Percentiles rank a stretch among this genome's conserved stretches.
Conservation (phyloP, 192 early-diverging fungal genomes). For the Umbelopsis sp. region DNA sequence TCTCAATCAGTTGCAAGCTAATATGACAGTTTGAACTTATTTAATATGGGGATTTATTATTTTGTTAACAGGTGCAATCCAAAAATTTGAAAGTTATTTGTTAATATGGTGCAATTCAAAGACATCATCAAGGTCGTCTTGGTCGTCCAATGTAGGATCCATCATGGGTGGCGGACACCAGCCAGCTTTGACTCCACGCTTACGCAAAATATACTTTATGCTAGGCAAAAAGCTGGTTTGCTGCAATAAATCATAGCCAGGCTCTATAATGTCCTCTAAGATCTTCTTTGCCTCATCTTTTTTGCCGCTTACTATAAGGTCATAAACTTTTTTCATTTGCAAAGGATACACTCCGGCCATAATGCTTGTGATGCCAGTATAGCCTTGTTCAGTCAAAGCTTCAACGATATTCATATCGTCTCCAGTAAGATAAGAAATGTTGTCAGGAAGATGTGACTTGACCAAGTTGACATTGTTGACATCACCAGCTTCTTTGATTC, state of each 20-base stretch:
- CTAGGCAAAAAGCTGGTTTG: constrained; percentile 2
- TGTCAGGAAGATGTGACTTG: not conserved
- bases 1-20: too few species aligned
- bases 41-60: too few species aligned
- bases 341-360: constrained; percentile 16
- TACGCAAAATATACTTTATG: constrained; percentile 30
- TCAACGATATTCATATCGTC: constrained; percentile 5
- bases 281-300: constrained; percentile 12
- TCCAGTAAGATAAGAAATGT: constrained; percentile 20
- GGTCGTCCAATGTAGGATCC: constrained; percentile 5
- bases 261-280: not conserved
- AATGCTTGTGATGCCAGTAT: constrained; percentile 27
- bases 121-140: not conserved
- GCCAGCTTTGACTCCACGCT: constrained; percentile 19
- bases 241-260: not conserved
- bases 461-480: constrained; percentile 23
- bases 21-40: too few species aligned
- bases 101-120: not conserved
- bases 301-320: not conserved
- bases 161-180: constrained; percentile 21
- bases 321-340: constrained; percentile 4
- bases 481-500: constrained; percentile 27
- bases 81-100: not conserved
- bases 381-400: constrained; percentile 11
- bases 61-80: too few species aligned